Evolutionary conservation across 2,329 filamentous ascomycete species (phyloP).

Genomic region (Bipolaris bicolor): DNA sequence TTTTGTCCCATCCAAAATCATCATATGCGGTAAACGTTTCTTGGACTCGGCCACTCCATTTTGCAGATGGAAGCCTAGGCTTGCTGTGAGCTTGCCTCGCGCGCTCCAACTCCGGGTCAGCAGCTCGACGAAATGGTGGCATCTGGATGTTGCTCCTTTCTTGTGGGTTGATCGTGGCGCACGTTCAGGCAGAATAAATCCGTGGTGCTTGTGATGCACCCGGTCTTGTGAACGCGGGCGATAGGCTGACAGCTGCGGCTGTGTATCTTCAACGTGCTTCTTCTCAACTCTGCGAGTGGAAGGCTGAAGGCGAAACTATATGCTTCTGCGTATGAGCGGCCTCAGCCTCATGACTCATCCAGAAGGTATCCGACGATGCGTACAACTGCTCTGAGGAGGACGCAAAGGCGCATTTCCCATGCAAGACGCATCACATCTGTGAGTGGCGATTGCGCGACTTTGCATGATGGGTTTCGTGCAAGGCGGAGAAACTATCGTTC

Average conservation of each 20-base stretch:
- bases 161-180: not conserved
- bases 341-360: conserved; percentile 11
- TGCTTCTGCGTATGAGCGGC: conserved; percentile 3
- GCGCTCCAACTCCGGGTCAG: conserved; percentile 9
- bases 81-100: conserved; percentile 14
- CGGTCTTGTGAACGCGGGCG: not conserved
- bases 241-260: not conserved
- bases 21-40: conserved; percentile 23
- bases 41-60: conserved; percentile 10
- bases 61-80: conserved; percentile 11
- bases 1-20: conserved; percentile 23
- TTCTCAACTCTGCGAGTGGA: not conserved
- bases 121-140: not conserved
- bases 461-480: not conserved
- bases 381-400: not conserved
- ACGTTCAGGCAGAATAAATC: not conserved
- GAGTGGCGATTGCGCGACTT: not conserved
- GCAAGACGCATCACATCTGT: not conserved
- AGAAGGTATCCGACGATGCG: not conserved
- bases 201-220: not conserved
- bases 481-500: not conserved
- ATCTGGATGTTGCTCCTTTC: not conserved
- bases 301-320: conserved; percentile 9
- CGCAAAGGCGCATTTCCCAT: not conserved
- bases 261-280: not conserved